Evolutionary conservation across 1,284 basidiomycete genomes (phyloP).

Genomic region (Termitomyces sp.): DNA sequence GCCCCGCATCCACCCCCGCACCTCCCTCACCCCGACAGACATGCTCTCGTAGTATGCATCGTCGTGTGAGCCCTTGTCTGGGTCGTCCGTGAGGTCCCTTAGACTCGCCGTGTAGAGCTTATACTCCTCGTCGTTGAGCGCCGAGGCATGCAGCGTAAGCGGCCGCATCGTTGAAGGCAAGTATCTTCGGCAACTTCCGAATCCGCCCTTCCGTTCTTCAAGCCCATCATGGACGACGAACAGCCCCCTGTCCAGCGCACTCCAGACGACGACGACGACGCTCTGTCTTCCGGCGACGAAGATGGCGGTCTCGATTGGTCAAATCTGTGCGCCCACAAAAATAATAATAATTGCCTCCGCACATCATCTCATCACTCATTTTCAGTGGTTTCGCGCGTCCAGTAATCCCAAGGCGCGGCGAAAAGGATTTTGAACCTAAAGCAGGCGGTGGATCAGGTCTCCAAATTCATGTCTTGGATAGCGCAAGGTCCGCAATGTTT

Average conservation of each 20-base stretch:
- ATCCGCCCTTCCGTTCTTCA: neutral
- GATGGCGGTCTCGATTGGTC: conserved; percentile 46
- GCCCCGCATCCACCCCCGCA: conserved; percentile 69
- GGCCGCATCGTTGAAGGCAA: conserved; percentile 36
- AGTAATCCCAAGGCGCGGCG: conserved; percentile 84
- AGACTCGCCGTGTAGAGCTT: conserved; percentile 56
- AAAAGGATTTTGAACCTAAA: conserved; percentile 93
- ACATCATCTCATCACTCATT: conserved; percentile 1
- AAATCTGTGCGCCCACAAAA: conserved; percentile 31
- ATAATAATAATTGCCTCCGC: conserved; percentile 1
- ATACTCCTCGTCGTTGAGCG: conserved; percentile 69
- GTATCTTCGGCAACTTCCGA: conserved; percentile 7
- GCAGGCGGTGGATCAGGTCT: conserved; percentile 71
- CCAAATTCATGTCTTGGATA: conserved; percentile 72
- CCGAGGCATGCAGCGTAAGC: conserved; percentile 64
- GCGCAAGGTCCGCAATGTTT: conserved; percentile 78
- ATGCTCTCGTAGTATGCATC: conserved; percentile 50
- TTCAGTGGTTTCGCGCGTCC: conserved; percentile 36
- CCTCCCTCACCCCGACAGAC: conserved; percentile 56
- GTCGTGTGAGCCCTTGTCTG: conserved; percentile 21
- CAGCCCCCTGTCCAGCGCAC: conserved; percentile 12
- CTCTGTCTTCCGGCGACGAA: conserved; percentile 38
- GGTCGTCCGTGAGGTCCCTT: conserved; percentile 42
- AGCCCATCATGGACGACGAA: conserved; percentile 7
- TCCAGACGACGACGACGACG: conserved; percentile 41